Base-by-base conservation (phyloP, 129 eudicot species). In the Lactuca sativa region DNA sequence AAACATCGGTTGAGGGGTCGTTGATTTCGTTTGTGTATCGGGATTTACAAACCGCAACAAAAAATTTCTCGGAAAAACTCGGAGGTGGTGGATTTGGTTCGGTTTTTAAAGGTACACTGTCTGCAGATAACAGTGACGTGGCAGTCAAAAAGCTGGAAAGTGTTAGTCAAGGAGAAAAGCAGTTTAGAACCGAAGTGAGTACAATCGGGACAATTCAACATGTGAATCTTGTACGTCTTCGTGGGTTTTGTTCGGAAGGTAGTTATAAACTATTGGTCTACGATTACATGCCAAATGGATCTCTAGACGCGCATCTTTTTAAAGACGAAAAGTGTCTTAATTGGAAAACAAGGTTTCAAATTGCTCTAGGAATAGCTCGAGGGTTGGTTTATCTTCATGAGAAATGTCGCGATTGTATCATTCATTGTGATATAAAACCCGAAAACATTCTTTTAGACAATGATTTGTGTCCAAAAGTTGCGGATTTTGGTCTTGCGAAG, bases 401-500 rank as follows among this genome's bases (percentile, higher is more conserved):
- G 53, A 74, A 85, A 62, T 90, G 97, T 59, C 55, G 88, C 37
- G 86, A 87, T 48, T 85, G 95, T 69, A 90, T 87, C 60, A 90
- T 90, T 16, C 97, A 90, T 57, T 90, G 91, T 38, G 97, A 90
- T 65, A 87, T 90, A 54, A 90, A 90, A 73, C 97, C 97, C 9
- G 89, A 85, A 54, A 90, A 90, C 74, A 83, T 87, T 55, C 87
- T 90, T 13, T 56, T 87, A 21, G 89, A 90, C 56, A 71, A 71
- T 0, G 89, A 85, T 11, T 81, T 84, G 11, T 67, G 67, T 38
- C 86, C 97, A 4, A 84, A 85, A 77, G 83, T 87, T 36, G 87
- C 90, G 4, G 91, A 90, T 79, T 90, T 85, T 69, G 95, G 97
- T 38, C 71, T 83, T 25, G 95, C 97, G 15, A 90, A 90, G 89